A percentile compares a stretch with the other conserved stretches of the same genome.
Evolutionary conservation across 306 rosid genomes (phyloP).

Genomic region (Leucaena leucocephala): DNA sequence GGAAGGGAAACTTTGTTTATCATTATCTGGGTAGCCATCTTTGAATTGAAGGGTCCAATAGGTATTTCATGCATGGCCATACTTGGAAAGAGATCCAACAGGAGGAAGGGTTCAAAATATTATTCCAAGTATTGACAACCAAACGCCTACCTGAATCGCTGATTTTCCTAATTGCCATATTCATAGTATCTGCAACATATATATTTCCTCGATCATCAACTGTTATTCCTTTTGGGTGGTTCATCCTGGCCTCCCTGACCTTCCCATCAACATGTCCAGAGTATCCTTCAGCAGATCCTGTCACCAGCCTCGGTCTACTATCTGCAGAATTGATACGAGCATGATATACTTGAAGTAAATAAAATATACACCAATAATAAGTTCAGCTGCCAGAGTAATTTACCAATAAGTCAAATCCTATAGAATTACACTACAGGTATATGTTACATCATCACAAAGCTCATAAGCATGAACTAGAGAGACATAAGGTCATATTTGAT

Average conservation of each 20-base stretch:
- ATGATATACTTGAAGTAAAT: slow-evolving; percentile 27
- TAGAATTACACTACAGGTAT: slow-evolving; percentile 13
- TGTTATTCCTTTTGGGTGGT: slow-evolving; percentile 85
- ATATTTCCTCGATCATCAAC: slow-evolving; percentile 93
- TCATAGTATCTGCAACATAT: slow-evolving; percentile 82
- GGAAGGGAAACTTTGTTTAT: neutral
- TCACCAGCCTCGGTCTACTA: slow-evolving; percentile 80
- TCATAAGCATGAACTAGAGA: slow-evolving; percentile 21
- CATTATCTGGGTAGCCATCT: neutral
- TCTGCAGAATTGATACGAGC: slow-evolving; percentile 57
- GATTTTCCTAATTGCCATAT: slow-evolving; percentile 93
- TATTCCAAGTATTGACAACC: slow-evolving; percentile 6
- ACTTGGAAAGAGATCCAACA: neutral
- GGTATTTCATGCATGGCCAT: neutral
- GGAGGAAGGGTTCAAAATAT: neutral
- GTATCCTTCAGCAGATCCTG: slow-evolving; percentile 88
- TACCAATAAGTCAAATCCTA: neutral
- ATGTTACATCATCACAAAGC: slow-evolving; percentile 12
- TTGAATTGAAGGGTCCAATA: neutral
- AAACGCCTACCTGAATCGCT: slow-evolving; percentile 71
- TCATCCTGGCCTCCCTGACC: slow-evolving; percentile 83
- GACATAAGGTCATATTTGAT: slow-evolving; percentile 13
- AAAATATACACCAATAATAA: slow-evolving; percentile 10
- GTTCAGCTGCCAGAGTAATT: neutral
- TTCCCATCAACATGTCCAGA: slow-evolving; percentile 88